Evolutionary conservation across 495 filamentous ascomycete species (phyloP), one percentile per base, ranked within the genome.

Genomic region (Cenococcum geophilum): DNA sequence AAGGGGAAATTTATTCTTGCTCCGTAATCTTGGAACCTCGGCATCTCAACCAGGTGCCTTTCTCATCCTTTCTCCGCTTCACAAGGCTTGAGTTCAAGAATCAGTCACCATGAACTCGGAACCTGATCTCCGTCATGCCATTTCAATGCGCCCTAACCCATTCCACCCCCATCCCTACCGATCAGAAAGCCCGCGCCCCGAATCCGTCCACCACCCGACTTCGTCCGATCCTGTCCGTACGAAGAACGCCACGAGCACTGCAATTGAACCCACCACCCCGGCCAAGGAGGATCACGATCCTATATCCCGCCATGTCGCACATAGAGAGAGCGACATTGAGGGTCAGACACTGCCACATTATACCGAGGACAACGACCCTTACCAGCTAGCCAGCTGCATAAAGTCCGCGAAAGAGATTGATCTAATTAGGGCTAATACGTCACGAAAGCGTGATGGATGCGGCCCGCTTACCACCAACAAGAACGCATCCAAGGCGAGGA

Each of bases 361-460:
- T 72, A 85, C 79, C 35, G 67, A 64, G 18, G 80, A 79, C 48
- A 86, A 81, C 64, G 93, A 98, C 70, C 93, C 93, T 0, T 92
- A 88, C 72, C 82, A 83, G 59, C 84, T 98, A 1, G 87, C 89
- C 2, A 83, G 83, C 5, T 84, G 82, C 45, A 80, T 92, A 60
- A 98, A 97, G 75, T 80, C 88, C 37, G 75, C 84, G 14, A 80
- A 80, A 18, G 89, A 97, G 72, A 85, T 98, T 61, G 81, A 83
- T 21, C 77, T 81, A 58, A 92, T 98, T 63, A 83, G 83, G 61
- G 89, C 89, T 49, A 95, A 92, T 70, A 91, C 83, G 21, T 86
- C 87, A 5, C 83, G 87, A 53, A 96, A 93, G 74, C 84, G 89
- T 27, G 81, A 83, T 63, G 75, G 72, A 48, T 77, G 73, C 69